A percentile compares a stretch with the other conserved stretches of the same genome.
Conservation (phyloP, 306 rosid species). For the Quercus aquifolioides region DNA sequence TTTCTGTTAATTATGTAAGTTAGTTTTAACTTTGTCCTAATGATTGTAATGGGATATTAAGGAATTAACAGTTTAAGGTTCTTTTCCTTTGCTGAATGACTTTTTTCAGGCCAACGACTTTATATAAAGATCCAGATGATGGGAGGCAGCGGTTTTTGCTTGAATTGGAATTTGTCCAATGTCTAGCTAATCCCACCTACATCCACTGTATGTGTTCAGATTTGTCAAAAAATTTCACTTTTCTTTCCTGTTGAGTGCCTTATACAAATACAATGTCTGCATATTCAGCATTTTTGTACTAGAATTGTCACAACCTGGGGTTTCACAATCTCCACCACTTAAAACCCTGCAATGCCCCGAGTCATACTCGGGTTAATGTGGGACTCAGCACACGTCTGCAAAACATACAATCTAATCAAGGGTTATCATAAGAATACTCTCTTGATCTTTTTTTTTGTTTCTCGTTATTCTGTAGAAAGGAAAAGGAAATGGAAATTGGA, state of each 20-base stretch:
- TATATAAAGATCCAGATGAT: conserved; percentile 87
- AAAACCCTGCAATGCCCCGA: too few species aligned
- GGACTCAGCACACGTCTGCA: too few species aligned
- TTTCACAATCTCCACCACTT: conserved; percentile 22
- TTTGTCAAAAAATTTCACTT: not conserved
- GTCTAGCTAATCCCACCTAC: conserved; percentile 92
- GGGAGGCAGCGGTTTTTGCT: conserved; percentile 90
- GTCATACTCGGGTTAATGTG: too few species aligned
- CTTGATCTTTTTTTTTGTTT: too few species aligned
- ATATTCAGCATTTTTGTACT: not conserved
- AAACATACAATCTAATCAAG: too few species aligned
- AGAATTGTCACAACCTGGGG: conserved; percentile 34
- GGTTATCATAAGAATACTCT: too few species aligned
- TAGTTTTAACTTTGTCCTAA: not conserved
- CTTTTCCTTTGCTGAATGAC: conserved; percentile 7
- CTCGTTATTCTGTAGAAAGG: not conserved
- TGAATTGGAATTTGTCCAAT: conserved; percentile 91
- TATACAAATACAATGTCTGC: conserved; percentile 4
- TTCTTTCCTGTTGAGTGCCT: conserved; percentile 11
- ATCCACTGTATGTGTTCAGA: conserved; percentile 64
- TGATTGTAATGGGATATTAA: not conserved
- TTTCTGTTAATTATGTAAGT: not conserved
- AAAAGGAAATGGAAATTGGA: not conserved
- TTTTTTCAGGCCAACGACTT: conserved; percentile 52
- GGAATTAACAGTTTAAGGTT: conserved; percentile 6